Percentiles rank a stretch among this genome's conserved stretches.
Evolutionary conservation across 164 flowering plant species (phyloP).

Genomic region (Nelumbo lutea): DNA sequence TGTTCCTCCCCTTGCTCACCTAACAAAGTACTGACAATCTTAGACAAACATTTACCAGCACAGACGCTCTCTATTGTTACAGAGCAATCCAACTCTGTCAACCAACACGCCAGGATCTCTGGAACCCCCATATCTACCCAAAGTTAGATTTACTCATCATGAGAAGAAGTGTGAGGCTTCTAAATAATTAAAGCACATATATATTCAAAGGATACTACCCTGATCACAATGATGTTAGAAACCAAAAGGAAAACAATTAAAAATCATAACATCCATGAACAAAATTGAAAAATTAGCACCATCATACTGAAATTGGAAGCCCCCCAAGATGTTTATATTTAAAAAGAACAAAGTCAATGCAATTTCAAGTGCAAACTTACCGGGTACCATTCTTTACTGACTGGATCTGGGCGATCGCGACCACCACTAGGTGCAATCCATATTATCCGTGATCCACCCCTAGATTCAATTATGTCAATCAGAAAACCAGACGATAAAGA

Average conservation of each 20-base stretch:
- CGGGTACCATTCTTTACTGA: slow-evolving; percentile 76
- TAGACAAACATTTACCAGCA: too few relatives aligned
- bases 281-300: background rate
- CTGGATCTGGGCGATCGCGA: slow-evolving; percentile 88
- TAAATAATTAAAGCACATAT: background rate
- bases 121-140: too few relatives aligned
- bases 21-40: too few relatives aligned
- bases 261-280: background rate
- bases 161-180: background rate
- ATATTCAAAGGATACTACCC: background rate
- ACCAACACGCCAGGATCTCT: too few relatives aligned
- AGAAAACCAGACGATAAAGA: slow-evolving; percentile 10
- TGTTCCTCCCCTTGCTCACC: too few relatives aligned
- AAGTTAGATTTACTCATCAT: too few relatives aligned
- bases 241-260: background rate
- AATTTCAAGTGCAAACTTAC: slow-evolving; percentile 36
- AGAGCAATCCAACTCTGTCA: too few relatives aligned
- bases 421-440: slow-evolving; percentile 99
- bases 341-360: background rate
- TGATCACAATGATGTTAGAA: background rate
- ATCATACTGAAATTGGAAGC: background rate
- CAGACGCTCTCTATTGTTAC: too few relatives aligned
- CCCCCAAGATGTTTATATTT: background rate
- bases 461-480: slow-evolving; percentile 20
- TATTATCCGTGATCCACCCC: slow-evolving; percentile 80